Conservation (phyloP, 257 asterid species). For the Solanum arcanum region DNA sequence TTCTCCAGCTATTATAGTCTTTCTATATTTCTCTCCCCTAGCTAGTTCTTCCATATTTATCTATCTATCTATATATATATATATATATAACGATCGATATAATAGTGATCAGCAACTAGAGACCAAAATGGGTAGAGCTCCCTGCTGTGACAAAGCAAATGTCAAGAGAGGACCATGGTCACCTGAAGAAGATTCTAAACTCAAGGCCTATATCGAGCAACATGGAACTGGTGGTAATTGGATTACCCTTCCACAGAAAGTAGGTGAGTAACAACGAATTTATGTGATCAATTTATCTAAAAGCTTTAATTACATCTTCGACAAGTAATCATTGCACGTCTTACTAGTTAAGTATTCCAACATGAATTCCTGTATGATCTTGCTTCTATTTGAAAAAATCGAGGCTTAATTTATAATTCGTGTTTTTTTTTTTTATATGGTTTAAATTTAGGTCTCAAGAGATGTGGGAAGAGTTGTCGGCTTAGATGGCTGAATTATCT, state of each 20-base stretch:
- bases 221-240: slow-evolving; percentile 32
- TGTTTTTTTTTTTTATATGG: neutral
- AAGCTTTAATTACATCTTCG: neutral
- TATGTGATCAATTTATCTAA: neutral
- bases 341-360: neutral
- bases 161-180: slow-evolving; percentile 43
- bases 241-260: slow-evolving; percentile 31
- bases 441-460: slow-evolving; percentile 17
- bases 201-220: slow-evolving; percentile 24
- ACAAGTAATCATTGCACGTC: neutral
- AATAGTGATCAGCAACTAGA: neutral
- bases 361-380: neutral
- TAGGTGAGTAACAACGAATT: slow-evolving; percentile 2
- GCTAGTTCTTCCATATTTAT: neutral
- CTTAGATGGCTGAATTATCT: slow-evolving; percentile 39
- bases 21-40: neutral
- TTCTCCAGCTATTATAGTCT: slow-evolving; percentile 32
- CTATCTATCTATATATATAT: neutral
- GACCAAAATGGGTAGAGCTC: slow-evolving; percentile 27
- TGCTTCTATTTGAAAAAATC: neutral
- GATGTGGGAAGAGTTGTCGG: slow-evolving; percentile 43
- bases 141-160: slow-evolving; percentile 33
- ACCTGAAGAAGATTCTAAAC: slow-evolving; percentile 32
- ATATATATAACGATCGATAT: neutral
- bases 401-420: neutral